Conservation (phyloP, 1,284 basidiomycete genomes). For the Cutaneotrichosporon dermatis region DNA sequence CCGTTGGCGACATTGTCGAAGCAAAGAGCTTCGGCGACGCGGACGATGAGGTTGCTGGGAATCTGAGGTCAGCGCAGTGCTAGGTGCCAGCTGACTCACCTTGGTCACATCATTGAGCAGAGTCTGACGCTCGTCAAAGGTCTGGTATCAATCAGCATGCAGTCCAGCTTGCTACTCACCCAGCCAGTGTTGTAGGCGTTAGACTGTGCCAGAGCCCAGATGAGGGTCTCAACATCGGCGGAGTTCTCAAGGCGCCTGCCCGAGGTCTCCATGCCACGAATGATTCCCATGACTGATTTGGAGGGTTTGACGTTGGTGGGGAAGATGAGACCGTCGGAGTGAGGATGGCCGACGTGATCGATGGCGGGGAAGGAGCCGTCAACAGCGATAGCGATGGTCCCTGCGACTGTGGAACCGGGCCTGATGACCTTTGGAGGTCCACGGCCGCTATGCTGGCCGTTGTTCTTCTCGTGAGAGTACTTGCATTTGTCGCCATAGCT, state of each 20-base stretch:
- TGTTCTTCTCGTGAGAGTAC: too few species aligned
- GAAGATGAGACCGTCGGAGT: slow-evolving; percentile 9
- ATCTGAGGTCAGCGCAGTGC: slow-evolving; percentile 5
- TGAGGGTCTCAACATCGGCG: slow-evolving; percentile 5
- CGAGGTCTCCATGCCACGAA: not conserved
- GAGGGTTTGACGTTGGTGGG: slow-evolving; percentile 1
- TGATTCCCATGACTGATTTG: not conserved
- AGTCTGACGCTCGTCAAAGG: slow-evolving; percentile 9
- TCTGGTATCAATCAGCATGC: too few species aligned
- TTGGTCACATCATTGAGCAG: slow-evolving; percentile 5
- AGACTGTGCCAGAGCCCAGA: not conserved
- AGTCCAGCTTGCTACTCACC: not conserved
- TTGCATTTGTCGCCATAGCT: slow-evolving; percentile 3
- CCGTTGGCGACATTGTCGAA: slow-evolving; percentile 53
- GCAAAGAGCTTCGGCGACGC: slow-evolving; percentile 56
- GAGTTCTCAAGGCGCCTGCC: not conserved
- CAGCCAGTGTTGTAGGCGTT: slow-evolving; percentile 11
- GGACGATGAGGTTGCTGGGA: slow-evolving; percentile 53
- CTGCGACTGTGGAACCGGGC: too few species aligned
- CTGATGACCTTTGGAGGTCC: too few species aligned
- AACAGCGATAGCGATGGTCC: not conserved
- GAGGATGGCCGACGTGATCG: not conserved
- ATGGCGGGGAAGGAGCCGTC: not conserved
- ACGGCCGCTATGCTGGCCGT: too few species aligned
- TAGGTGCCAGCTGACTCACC: not conserved